phyloP scores from a whole-genome alignment of 1,139 yeast species.

The Saccharomyces hybrid region DNA sequence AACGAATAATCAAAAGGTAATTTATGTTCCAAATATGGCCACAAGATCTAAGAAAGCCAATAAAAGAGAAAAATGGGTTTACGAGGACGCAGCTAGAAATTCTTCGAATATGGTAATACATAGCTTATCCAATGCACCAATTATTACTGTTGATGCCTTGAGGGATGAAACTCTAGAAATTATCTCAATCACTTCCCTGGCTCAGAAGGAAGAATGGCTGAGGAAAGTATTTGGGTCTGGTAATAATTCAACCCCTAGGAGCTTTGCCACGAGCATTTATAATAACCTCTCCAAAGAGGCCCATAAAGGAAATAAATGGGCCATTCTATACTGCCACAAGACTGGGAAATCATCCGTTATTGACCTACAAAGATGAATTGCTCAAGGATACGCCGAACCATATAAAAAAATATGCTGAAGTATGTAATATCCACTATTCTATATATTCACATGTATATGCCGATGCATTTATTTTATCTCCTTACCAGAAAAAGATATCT shows the following conservation, averaged over 20 bases:
- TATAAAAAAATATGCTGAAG: too few relatives aligned
- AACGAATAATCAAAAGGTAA: slow-evolving; percentile 46
- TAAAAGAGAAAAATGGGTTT: slow-evolving; percentile 72
- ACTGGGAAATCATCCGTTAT: slow-evolving; percentile 61
- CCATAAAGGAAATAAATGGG: slow-evolving; percentile 63
- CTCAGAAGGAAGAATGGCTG: slow-evolving; percentile 82
- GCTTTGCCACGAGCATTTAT: slow-evolving; percentile 67
- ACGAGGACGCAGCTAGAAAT: slow-evolving; percentile 62
- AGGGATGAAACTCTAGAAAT: slow-evolving; percentile 80
- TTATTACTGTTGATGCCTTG: slow-evolving; percentile 63
- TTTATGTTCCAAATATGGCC: slow-evolving; percentile 59
- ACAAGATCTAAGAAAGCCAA: slow-evolving; percentile 64
- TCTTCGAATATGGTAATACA: slow-evolving; percentile 51
- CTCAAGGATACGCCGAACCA: too few relatives aligned
- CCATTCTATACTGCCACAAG: slow-evolving; percentile 66
- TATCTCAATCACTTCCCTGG: slow-evolving; percentile 66
- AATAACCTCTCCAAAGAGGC: slow-evolving; percentile 66
- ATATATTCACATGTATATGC: too few relatives aligned
- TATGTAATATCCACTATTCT: too few relatives aligned
- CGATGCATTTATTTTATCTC: too few relatives aligned
- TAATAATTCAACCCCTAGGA: slow-evolving; percentile 58
- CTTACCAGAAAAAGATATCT: too few relatives aligned
- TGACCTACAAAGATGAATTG: slow-evolving; percentile 49
- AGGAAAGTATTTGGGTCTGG: slow-evolving; percentile 68
- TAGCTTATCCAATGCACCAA: slow-evolving; percentile 54